A percentile compares a stretch with the other conserved stretches of the same genome.
Conservation (phyloP, 2,329 filamentous ascomycete genomes). For the Tolypocladium ophioglossoides region DNA sequence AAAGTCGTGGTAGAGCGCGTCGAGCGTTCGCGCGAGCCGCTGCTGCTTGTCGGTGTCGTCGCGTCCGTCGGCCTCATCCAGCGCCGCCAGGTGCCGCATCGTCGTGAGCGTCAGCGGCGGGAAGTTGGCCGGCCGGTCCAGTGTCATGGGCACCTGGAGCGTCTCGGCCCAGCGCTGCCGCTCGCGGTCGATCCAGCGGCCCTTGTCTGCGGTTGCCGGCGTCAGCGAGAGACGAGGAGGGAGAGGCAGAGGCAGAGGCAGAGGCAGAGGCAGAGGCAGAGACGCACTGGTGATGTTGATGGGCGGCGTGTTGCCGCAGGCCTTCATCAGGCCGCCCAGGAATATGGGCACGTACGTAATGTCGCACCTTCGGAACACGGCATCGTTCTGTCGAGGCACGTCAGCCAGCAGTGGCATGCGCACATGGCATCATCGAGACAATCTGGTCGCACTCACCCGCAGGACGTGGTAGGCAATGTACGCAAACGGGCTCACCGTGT, state of each 20-base stretch:
- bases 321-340: conserved; percentile 26
- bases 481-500: conserved; percentile 28
- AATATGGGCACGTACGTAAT: conserved; percentile 27
- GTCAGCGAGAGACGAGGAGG: background rate
- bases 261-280: too few species aligned
- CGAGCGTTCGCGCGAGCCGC: conserved; percentile 16
- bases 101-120: conserved; percentile 22
- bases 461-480: conserved; percentile 27
- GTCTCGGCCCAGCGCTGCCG: conserved; percentile 22
- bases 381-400: conserved; percentile 13
- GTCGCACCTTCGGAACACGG: conserved; percentile 17
- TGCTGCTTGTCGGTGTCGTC: conserved; percentile 4
- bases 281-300: conserved; percentile 23
- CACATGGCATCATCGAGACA: background rate
- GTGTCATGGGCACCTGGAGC: conserved; percentile 23
- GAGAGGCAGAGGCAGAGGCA: background rate
- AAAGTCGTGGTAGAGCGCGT: conserved; percentile 19
- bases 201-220: conserved; percentile 20
- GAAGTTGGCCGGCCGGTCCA: conserved; percentile 19
- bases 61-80: conserved; percentile 11
- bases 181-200: conserved; percentile 20
- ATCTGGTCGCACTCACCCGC: conserved; percentile 16
- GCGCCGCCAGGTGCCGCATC: conserved; percentile 22
- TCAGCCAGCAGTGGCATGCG: background rate
- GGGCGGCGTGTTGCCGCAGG: conserved; percentile 24